Percentiles rank a stretch among this genome's conserved stretches.
Conservation (phyloP, 176 grass and related monocot species). For the Puya raimondii region DNA sequence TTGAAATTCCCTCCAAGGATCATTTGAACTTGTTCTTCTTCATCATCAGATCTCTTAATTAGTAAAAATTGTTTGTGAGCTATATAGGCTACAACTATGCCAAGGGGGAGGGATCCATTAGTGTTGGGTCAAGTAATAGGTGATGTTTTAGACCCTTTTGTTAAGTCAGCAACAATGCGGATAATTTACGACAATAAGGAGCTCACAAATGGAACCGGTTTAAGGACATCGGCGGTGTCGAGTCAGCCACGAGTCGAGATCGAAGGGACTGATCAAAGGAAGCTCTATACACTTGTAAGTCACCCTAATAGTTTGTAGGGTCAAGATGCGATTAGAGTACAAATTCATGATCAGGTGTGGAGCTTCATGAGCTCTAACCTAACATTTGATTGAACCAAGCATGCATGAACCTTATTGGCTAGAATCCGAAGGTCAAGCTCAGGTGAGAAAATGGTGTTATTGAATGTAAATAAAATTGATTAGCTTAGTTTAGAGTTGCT, state of each 20-base stretch:
- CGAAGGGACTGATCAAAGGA: slow-evolving; percentile 52
- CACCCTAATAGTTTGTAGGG: slow-evolving; percentile 27
- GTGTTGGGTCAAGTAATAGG: slow-evolving; percentile 78
- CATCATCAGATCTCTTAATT: background rate
- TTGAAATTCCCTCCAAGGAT: slow-evolving; percentile 24
- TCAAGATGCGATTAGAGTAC: slow-evolving; percentile 22
- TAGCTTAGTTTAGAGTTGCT: background rate
- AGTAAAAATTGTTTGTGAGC: background rate
- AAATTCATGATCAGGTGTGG: slow-evolving; percentile 11
- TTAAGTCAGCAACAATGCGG: slow-evolving; percentile 55
- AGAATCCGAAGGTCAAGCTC: slow-evolving; percentile 10
- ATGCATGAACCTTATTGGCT: slow-evolving; percentile 20
- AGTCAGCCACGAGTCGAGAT: slow-evolving; percentile 58
- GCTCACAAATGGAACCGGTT: slow-evolving; percentile 75
- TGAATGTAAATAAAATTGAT: slow-evolving; percentile 18
- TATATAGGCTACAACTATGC: slow-evolving; percentile 27
- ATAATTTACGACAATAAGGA: slow-evolving; percentile 76
- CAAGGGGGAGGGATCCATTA: slow-evolving; percentile 72
- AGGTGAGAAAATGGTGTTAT: slow-evolving; percentile 20
- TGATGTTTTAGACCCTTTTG: slow-evolving; percentile 87
- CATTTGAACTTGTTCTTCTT: background rate
- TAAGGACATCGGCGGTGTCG: slow-evolving; percentile 52
- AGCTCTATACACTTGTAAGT: slow-evolving; percentile 98
- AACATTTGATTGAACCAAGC: slow-evolving; percentile 30
- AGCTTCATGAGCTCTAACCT: slow-evolving; percentile 27